phyloP scores from a whole-genome alignment of 306 rosid species.

The Comarum palustre region DNA sequence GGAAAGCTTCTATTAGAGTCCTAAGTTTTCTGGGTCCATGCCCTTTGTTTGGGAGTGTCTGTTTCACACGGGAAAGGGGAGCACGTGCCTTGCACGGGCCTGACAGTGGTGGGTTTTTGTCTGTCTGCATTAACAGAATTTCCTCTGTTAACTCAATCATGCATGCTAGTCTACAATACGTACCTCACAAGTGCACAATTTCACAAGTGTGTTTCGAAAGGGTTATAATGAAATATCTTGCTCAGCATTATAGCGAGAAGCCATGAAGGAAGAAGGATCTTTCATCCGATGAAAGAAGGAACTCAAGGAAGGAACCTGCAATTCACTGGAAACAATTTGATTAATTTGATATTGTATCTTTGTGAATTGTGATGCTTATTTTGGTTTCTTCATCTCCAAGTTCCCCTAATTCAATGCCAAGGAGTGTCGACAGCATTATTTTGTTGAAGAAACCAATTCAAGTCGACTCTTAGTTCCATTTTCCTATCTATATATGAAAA shows the following conservation, averaged over 20 bases:
- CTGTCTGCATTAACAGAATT: no score
- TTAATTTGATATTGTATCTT: background rate
- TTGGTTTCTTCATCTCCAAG: slow-evolving; percentile 1
- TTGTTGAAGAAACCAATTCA: background rate
- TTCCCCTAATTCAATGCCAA: background rate
- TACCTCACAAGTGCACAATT: background rate
- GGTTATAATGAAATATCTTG: background rate
- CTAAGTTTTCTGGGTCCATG: background rate
- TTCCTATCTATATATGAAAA: no score
- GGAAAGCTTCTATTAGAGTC: background rate
- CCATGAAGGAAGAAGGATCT: background rate
- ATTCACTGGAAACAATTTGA: background rate
- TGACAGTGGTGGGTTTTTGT: no score
- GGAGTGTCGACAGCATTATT: background rate
- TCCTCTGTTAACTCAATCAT: slow-evolving; percentile 11
- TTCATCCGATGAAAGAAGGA: background rate
- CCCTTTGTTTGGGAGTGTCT: no score
- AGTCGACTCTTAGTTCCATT: background rate
- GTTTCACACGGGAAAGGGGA: no score
- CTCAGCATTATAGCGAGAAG: background rate
- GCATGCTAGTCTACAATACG: background rate
- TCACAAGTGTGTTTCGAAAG: background rate
- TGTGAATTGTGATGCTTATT: background rate
- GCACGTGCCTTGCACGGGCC: no score
- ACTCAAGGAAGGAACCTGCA: background rate